These are phyloP conservation scores for Mediolabrus comicus DNA, from an alignment of 108 stramenopile genomes.

Conservation along the genomic window DNA sequence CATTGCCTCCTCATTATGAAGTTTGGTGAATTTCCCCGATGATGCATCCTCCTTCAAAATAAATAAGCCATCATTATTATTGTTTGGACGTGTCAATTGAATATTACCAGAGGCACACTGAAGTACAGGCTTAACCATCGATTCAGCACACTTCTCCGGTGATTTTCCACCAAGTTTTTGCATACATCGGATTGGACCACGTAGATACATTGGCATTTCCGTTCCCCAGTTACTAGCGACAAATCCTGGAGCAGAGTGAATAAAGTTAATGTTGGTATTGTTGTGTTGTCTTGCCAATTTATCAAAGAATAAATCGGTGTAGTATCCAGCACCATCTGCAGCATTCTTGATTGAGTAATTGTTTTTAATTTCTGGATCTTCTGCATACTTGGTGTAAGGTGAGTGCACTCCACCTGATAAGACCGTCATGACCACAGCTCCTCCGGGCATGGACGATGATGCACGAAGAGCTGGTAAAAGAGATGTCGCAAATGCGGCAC, in stretches of 20 bases:
- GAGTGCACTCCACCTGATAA: constrained; percentile 60
- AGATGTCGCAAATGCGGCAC: constrained; percentile 33
- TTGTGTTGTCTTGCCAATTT: constrained; percentile 25
- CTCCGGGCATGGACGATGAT: constrained; percentile 24
- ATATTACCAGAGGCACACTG: constrained; percentile 5
- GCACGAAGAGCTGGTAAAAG: constrained; percentile 37
- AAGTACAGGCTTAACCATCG: constrained; percentile 38
- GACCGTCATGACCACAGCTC: constrained; percentile 41
- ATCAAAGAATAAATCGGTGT: constrained; percentile 65
- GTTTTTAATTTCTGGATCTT: constrained; percentile 42
- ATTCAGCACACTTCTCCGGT: constrained; percentile 44
- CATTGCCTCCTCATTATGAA: constrained; percentile 28
- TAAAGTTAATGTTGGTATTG: constrained; percentile 28
- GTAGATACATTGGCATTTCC: constrained; percentile 45
- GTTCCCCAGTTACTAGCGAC: constrained; percentile 60
- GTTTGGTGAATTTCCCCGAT: constrained; percentile 33
- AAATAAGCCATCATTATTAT: constrained; percentile 6
- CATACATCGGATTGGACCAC: constrained; percentile 32
- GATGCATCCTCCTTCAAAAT: constrained; percentile 40
- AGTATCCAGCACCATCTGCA: constrained; percentile 64
- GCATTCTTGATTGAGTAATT: constrained; percentile 60
- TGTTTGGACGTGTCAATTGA: neutral
- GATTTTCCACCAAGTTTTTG: constrained; percentile 42
- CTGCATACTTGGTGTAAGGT: constrained; percentile 39
- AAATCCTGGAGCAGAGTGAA: constrained; percentile 60